Conservation (phyloP, 306 rosid genomes). For the Acacia melanoxylon region DNA sequence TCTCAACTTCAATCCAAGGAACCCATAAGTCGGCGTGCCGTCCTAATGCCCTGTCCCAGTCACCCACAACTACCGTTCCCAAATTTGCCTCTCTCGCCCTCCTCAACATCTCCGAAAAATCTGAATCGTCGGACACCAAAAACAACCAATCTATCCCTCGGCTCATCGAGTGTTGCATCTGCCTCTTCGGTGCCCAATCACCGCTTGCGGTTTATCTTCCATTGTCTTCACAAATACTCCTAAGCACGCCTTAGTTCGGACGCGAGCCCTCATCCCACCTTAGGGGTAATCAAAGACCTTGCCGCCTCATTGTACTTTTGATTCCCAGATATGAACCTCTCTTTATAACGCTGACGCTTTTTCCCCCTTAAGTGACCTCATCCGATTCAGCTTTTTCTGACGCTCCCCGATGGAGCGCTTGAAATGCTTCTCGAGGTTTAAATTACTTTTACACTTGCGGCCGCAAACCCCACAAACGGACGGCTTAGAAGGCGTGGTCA, state of each 20-base stretch:
- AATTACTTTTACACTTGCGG: constrained; percentile 57
- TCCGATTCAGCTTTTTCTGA: constrained; percentile 60
- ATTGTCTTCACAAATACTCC: constrained; percentile 87
- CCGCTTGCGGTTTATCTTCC: constrained; percentile 84
- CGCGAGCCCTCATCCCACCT: constrained; percentile 78
- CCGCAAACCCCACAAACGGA: constrained; percentile 73
- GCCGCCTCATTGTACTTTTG: constrained; percentile 69
- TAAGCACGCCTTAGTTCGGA: constrained; percentile 73
- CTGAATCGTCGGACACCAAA: constrained; percentile 83
- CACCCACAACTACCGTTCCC: constrained; percentile 89
- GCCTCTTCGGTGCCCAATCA: constrained; percentile 85
- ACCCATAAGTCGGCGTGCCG: constrained; percentile 83
- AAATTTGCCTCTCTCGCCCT: constrained; percentile 66
- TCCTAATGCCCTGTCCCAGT: constrained; percentile 70
- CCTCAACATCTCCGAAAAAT: constrained; percentile 79
- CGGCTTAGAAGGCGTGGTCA: constrained; percentile 47
- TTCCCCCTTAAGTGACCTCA: constrained; percentile 61
- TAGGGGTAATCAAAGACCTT: constrained; percentile 52
- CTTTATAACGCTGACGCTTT: constrained; percentile 68
- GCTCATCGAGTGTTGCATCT: constrained; percentile 85
- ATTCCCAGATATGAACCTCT: constrained; percentile 53
- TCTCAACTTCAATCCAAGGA: constrained; percentile 80
- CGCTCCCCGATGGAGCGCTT: constrained; percentile 75
- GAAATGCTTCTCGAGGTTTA: constrained; percentile 72
- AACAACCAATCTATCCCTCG: constrained; percentile 82